These are phyloP conservation scores for Penicillium sp. DNA, from an alignment of 2,329 filamentous ascomycete genomes.

Conservation along the genomic window DNA sequence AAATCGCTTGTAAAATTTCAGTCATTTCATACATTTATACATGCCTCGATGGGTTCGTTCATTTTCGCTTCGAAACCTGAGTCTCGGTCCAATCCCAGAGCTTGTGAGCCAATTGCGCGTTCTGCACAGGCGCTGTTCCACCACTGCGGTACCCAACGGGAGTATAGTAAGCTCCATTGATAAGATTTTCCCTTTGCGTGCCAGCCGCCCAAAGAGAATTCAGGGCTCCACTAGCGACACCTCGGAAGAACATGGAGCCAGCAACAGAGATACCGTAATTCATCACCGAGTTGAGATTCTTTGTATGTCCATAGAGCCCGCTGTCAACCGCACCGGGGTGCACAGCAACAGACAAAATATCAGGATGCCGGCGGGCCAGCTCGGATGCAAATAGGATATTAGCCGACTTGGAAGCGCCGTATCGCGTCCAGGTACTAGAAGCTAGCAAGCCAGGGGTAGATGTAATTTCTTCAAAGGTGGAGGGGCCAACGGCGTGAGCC, in stretches of 20 bases:
- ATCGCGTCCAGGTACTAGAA: slow-evolving; percentile 47
- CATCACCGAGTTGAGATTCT: slow-evolving; percentile 25
- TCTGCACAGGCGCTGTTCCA: slow-evolving; percentile 31
- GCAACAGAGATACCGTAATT: slow-evolving; percentile 23
- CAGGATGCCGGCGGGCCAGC: slow-evolving; percentile 47
- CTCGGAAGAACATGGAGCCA: slow-evolving; percentile 32
- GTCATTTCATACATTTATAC: background rate
- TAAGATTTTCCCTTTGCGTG: slow-evolving; percentile 31
- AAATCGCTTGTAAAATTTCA: background rate
- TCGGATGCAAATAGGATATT: slow-evolving; percentile 51
- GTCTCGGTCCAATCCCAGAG: slow-evolving; percentile 50
- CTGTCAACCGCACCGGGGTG: slow-evolving; percentile 52
- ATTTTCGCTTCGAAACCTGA: slow-evolving; percentile 28
- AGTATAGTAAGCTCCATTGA: slow-evolving; percentile 45
- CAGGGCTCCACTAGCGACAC: slow-evolving; percentile 37
- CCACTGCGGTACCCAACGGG: slow-evolving; percentile 39
- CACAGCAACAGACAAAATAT: slow-evolving; percentile 47
- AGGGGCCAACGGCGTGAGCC: slow-evolving; percentile 37
- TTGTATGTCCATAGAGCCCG: slow-evolving; percentile 39
- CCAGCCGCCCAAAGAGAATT: slow-evolving; percentile 47
- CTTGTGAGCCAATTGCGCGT: slow-evolving; percentile 34
- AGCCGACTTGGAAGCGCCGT: slow-evolving; percentile 54
- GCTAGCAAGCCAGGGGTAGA: slow-evolving; percentile 37
- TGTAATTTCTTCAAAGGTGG: slow-evolving; percentile 37
- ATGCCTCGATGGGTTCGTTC: background rate